These are phyloP conservation scores for Begonia masoniana DNA, from an alignment of 306 rosid genomes.

Conservation along the genomic window DNA sequence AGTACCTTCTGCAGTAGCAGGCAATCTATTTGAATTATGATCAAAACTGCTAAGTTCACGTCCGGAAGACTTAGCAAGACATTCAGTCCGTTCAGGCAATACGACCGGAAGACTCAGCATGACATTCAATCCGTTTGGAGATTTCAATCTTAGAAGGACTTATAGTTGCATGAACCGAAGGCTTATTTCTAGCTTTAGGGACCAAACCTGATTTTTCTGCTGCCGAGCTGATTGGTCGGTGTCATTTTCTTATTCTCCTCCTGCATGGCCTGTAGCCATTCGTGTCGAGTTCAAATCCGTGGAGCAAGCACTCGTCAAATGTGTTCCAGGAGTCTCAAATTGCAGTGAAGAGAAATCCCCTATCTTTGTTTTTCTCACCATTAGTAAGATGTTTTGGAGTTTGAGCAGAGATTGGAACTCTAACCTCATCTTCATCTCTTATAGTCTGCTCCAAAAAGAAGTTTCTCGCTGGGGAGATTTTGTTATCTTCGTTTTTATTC, in stretches of 20 bases:
- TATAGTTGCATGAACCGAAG: slow-evolving; percentile 13
- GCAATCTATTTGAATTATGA: slow-evolving; percentile 22
- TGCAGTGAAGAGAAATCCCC: no score
- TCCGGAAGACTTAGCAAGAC: slow-evolving; percentile 13
- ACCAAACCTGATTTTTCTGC: slow-evolving; percentile 19
- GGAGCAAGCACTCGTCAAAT: no score
- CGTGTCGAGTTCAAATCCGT: no score
- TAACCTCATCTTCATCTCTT: no score
- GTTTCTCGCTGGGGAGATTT: no score
- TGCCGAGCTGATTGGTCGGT: slow-evolving; percentile 15
- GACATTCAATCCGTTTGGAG: slow-evolving; percentile 17
- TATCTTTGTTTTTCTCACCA: no score
- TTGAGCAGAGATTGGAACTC: slow-evolving; percentile 4
- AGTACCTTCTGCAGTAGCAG: slow-evolving; percentile 15
- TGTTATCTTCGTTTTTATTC: no score
- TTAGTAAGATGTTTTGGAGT: background rate
- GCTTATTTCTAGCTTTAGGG: slow-evolving; percentile 19
- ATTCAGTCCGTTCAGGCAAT: slow-evolving; percentile 13
- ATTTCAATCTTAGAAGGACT: slow-evolving; percentile 14
- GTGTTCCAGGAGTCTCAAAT: no score
- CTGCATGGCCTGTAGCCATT: background rate
- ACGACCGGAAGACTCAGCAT: slow-evolving; percentile 12
- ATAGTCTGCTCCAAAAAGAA: background rate
- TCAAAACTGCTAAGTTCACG: slow-evolving; percentile 17
- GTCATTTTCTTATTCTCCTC: slow-evolving; percentile 17